Base-by-base conservation (phyloP, 148 eudicot genomes). In the Bassia scoparia region DNA sequence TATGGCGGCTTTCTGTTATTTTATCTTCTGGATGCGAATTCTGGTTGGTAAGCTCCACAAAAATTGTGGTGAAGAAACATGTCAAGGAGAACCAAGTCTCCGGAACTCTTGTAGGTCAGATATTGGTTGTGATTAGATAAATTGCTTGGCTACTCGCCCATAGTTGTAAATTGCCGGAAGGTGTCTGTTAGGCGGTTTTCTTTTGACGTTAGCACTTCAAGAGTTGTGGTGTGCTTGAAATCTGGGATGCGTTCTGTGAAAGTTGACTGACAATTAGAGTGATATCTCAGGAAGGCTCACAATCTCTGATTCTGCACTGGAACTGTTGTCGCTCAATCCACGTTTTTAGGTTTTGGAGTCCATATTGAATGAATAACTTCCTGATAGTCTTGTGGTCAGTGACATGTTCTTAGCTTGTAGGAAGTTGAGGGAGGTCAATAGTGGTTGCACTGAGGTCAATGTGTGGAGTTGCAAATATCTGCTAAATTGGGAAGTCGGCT, bases 371-470 rank as follows among this genome's bases (percentile, higher is more conserved):
- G 70, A 55, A n/a, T n/a, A n/a, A 61, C 81, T 87, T 14, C 97
- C 94, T 0, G 86, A 82, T 21, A 91, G 86, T 23, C 78, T 69
- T 91, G 12, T 78, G 78, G 77, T 74, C 33, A 91, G 44, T 0
- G 71, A 38, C 6, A 35, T 46, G 73, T 71, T 67, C 78, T 73
- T 27, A 67, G 33, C 71, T 86, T 5, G 52, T 54, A 2, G 97
- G 92, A 35, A 91, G 83, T 33, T 69, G 75, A n/a, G 16, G 94
- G 69, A 24, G 70, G 78, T 10, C 94, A 69, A 79, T 33, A 91
- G 74, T 78, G 84, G 74, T 91, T 91, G 18, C 67, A 52, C 89
- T 84, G 29, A 89, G 80, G 35, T 91, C 97, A 91, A 64, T 29
- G 82, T 77, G 37, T 69, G 76, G 5, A 91, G 88, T 46, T 87